A percentile compares a stretch with the other conserved stretches of the same genome.
phyloP scores from a whole-genome alignment of 2,329 filamentous ascomycete species.

The Emergomyces orientalis region DNA sequence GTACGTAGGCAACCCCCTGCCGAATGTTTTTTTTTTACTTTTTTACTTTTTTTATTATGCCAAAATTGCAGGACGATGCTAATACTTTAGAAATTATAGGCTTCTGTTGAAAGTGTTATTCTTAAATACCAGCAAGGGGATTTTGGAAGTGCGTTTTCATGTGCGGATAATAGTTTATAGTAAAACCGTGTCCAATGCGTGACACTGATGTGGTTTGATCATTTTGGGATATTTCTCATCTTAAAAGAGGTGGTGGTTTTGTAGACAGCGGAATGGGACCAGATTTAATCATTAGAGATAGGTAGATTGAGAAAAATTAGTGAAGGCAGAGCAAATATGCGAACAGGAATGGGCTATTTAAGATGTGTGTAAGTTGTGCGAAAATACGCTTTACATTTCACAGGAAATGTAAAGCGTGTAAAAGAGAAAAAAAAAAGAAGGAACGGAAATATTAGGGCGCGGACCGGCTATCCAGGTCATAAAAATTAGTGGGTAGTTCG shows the following conservation, averaged over 20 bases:
- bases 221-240: not conserved
- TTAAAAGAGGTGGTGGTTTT: not conserved
- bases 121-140: conserved; percentile 56
- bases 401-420: too few species aligned
- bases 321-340: too few species aligned
- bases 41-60: too few species aligned
- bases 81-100: conserved; percentile 21
- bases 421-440: not conserved
- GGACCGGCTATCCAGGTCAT: not conserved
- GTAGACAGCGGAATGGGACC: not conserved
- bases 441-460: not conserved
- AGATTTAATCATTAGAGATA: not conserved
- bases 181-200: not conserved
- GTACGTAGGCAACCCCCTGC: conserved; percentile 25
- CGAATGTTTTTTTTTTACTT: not conserved
- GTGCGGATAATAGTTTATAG: conserved; percentile 43
- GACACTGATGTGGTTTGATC: not conserved
- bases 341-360: too few species aligned
- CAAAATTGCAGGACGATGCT: too few species aligned
- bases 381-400: too few species aligned
- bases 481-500: not conserved
- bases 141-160: conserved; percentile 67
- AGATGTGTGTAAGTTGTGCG: too few species aligned
- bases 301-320: not conserved
- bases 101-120: conserved; percentile 42